These are phyloP conservation scores for Spergularia bocconei DNA, from an alignment of 148 eudicot species.

Conservation along the genomic window DNA sequence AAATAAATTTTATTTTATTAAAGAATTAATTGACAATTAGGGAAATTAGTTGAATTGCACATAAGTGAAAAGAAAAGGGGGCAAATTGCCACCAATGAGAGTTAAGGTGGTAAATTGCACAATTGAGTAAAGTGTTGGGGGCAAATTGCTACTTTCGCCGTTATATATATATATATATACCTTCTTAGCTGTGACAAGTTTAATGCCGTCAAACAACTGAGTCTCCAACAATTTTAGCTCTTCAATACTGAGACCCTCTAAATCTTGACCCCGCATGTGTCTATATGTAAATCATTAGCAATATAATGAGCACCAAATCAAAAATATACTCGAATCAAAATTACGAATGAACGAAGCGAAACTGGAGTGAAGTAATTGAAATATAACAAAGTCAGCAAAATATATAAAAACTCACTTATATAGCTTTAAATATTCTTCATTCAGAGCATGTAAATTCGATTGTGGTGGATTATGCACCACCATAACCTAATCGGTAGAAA, in stretches of 20 bases:
- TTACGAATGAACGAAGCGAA: too few relatives aligned
- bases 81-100: too few relatives aligned
- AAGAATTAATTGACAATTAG: too few relatives aligned
- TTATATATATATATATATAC: too few relatives aligned
- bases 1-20: too few relatives aligned
- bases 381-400: neutral
- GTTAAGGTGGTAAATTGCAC: too few relatives aligned
- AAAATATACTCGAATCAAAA: neutral
- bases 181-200: conserved; percentile 57
- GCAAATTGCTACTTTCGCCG: too few relatives aligned
- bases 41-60: too few relatives aligned
- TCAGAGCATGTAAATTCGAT: conserved; percentile 33
- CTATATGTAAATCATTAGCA: conserved; percentile 25
- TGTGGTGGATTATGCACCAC: conserved; percentile 22
- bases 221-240: conserved; percentile 58
- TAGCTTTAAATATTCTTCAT: conserved; percentile 41
- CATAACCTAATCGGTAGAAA: conserved; percentile 3
- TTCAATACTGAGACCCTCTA: conserved; percentile 35
- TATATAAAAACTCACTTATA: conserved; percentile 11
- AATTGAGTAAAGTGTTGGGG: too few relatives aligned
- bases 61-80: too few relatives aligned
- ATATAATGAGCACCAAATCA: neutral
- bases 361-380: neutral
- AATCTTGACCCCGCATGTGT: conserved; percentile 66
- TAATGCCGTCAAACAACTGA: conserved; percentile 53